A percentile compares a stretch with the other conserved stretches of the same genome.
These are phyloP conservation scores for Fusarium sp. DNA, from an alignment of 2,329 filamentous ascomycete genomes.

Conservation along the genomic window DNA sequence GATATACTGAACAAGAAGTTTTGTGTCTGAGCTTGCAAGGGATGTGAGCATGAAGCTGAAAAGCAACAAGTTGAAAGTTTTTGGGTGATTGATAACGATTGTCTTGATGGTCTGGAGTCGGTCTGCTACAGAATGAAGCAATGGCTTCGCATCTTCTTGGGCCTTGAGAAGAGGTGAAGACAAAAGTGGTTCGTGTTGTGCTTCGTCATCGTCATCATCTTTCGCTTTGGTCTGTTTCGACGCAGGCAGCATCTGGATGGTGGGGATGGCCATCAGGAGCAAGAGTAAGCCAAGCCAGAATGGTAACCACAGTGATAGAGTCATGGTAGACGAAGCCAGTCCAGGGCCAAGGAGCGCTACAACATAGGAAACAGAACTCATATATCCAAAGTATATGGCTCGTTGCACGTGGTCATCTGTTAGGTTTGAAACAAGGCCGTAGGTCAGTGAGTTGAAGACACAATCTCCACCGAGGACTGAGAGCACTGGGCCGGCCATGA, in stretches of 20 bases:
- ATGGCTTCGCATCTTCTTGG: conserved; percentile 41
- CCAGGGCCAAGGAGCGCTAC: conserved; percentile 62
- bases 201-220: conserved; percentile 43
- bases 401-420: conserved; percentile 61
- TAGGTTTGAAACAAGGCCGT: conserved; percentile 59
- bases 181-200: conserved; percentile 55
- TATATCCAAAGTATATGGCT: conserved; percentile 65
- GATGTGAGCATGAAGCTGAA: conserved; percentile 62
- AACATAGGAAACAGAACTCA: conserved; percentile 63
- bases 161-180: conserved; percentile 57
- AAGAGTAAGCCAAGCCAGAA: conserved; percentile 50
- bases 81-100: conserved; percentile 55
- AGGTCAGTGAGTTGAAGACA: conserved; percentile 64
- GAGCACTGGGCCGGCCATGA: conserved; percentile 58
- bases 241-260: conserved; percentile 34
- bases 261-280: conserved; percentile 29
- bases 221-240: background rate
- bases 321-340: conserved; percentile 62
- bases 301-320: conserved; percentile 58
- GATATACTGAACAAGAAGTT: conserved; percentile 64
- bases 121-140: conserved; percentile 34
- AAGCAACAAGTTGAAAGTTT: conserved; percentile 60
- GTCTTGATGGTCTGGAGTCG: conserved; percentile 49
- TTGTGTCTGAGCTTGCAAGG: conserved; percentile 65
- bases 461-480: conserved; percentile 64